These are phyloP conservation scores for Calycina marina DNA, from an alignment of 2,329 filamentous ascomycete species.

Conservation along the genomic window DNA sequence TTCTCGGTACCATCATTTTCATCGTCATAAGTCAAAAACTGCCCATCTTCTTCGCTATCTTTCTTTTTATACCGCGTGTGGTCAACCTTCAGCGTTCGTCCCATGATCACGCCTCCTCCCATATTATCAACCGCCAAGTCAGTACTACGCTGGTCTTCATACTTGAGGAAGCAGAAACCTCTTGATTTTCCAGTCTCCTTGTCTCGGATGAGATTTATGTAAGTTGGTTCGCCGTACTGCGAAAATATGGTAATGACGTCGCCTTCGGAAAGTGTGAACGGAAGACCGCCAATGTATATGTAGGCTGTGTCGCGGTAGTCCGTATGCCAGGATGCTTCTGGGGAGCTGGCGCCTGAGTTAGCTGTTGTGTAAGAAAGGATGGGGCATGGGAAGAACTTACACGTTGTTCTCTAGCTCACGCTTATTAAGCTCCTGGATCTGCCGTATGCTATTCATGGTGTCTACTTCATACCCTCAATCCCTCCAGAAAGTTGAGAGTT, in stretches of 20 bases:
- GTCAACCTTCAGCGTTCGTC: conserved; percentile 72
- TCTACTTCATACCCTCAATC: too few species aligned
- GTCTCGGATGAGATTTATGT: conserved; percentile 83
- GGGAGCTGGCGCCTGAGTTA: conserved; percentile 50
- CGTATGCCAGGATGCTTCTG: conserved; percentile 87
- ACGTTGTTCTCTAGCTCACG: conserved; percentile 82
- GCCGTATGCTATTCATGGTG: conserved; percentile 83
- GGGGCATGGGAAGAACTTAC: conserved; percentile 42
- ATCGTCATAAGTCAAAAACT: conserved; percentile 27
- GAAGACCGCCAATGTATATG: conserved; percentile 87
- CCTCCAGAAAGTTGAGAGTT: too few species aligned
- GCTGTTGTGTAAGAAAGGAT: too few species aligned
- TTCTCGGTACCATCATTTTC: conserved; percentile 27
- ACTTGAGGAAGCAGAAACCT: conserved; percentile 93
- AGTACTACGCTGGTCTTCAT: conserved; percentile 92
- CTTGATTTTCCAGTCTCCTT: conserved; percentile 92
- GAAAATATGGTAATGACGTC: conserved; percentile 95
- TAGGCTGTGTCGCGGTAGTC: conserved; percentile 98
- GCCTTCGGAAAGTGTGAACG: conserved; percentile 86
- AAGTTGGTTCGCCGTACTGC: conserved; percentile 89
- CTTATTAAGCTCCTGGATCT: conserved; percentile 86
- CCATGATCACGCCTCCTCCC: conserved; percentile 70
- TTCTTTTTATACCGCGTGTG: conserved; percentile 83
- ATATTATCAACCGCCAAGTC: conserved; percentile 95
- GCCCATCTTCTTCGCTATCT: conserved; percentile 58